Percentiles rank a stretch among this genome's conserved stretches.
Conservation (phyloP, 2,329 filamentous ascomycete species). For the Septoria linicola region DNA sequence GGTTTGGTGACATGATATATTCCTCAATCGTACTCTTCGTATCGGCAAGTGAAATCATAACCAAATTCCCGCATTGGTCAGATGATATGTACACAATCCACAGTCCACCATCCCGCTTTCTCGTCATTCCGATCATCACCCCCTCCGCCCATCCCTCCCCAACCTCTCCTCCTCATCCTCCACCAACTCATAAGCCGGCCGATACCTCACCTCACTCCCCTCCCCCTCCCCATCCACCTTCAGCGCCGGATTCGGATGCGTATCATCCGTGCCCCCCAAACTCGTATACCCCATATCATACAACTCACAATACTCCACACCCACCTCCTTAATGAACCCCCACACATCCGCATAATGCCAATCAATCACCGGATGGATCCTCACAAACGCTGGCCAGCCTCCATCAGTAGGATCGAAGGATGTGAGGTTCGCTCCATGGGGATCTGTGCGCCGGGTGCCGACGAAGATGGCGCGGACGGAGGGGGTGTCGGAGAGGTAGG, state of each 20-base stretch:
- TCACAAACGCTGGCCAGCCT: conserved; percentile 89
- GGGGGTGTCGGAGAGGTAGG: conserved; percentile 67
- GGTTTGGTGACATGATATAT: too few relatives aligned
- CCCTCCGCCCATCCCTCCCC: conserved; percentile 58
- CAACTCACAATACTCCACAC: conserved; percentile 78
- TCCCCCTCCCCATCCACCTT: conserved; percentile 39
- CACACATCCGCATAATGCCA: conserved; percentile 97
- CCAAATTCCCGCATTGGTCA: too few relatives aligned
- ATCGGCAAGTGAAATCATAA: too few relatives aligned
- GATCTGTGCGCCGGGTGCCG: conserved; percentile 86
- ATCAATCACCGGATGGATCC: conserved; percentile 92
- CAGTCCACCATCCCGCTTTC: too few relatives aligned
- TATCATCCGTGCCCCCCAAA: conserved; percentile 86
- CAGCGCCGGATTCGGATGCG: conserved; percentile 80
- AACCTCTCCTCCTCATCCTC: conserved; percentile 73
- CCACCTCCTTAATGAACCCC: conserved; percentile 77
- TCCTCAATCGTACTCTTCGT: too few relatives aligned
- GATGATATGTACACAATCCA: too few relatives aligned
- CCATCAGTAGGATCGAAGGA: conserved; percentile 85
- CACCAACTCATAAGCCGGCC: conserved; percentile 55
- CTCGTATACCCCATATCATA: conserved; percentile 91
- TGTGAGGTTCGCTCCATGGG: conserved; percentile 74
- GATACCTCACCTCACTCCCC: conserved; percentile 48
- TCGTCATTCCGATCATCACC: too few relatives aligned
- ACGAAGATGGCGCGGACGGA: conserved; percentile 77